Base-by-base conservation (phyloP, 2,329 filamentous ascomycete genomes). In the Paecilomyces sp. region DNA sequence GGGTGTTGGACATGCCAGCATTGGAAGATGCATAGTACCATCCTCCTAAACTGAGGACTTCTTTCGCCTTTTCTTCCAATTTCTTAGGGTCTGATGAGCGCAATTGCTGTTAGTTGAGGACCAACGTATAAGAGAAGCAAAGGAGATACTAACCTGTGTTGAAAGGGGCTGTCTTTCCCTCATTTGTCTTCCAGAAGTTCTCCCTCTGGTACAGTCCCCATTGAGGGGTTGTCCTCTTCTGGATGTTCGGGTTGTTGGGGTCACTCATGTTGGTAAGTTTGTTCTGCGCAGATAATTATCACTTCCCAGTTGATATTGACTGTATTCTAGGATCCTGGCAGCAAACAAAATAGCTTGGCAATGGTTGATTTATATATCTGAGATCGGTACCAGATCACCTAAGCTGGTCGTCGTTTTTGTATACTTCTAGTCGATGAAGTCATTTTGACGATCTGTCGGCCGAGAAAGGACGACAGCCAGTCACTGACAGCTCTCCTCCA, bases 21-120 rank as follows among this genome's bases (percentile, higher is more conserved):
- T 76, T 76, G 28, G 69, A 75, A 54, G 72, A 69, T 9, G 73
- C 72, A 55, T 76, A 76, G 62, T 71, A 72, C 82, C 84, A 87
- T 65, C 85, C 84, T 50, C 80, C 80, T 67, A 84, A 74, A 18
- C 80, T 82, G 47, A 88, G 77, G 36, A 79, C 82, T 62, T 83
- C 73, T 64, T 81, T 79, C 15, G 85, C 85, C 15, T 80, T 75
- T 54, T 82, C 77, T 71, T 87, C 83, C n/a, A 88, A 77, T 58
- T 84, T 81, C 57, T 75, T 80, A 0, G 85, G 84, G 28, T 86
- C 69, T 72, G 22, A 34, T 36, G 13, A 28, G 6, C 30, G 22
- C 15, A 47, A 3, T 56, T 0, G 13, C 34, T 41, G 28, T 13
- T 34, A 57, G 18, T 6, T 2, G 36, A n/a, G 4, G 15, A 4